Conservation (phyloP, 108 stramenopile genomes). For the Fistulifera pelliculosa region DNA sequence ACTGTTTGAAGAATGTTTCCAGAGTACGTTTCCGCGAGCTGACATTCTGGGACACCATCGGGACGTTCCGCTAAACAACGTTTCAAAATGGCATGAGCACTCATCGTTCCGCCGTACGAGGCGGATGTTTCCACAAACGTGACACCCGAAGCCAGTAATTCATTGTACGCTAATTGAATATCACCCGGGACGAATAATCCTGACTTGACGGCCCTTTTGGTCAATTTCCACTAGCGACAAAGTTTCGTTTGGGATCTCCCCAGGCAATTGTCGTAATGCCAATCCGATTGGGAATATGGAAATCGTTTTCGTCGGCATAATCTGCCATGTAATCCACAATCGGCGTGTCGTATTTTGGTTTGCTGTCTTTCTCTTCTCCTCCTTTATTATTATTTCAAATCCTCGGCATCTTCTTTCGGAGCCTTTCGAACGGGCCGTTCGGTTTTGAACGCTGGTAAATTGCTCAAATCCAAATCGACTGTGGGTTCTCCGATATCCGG, state of each 20-base stretch:
- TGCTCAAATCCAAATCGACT: slow-evolving; percentile 18
- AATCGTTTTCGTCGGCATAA: slow-evolving; percentile 72
- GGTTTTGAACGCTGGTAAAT: slow-evolving; percentile 35
- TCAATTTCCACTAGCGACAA: slow-evolving; percentile 42
- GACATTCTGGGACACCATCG: slow-evolving; percentile 7
- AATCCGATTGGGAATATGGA: slow-evolving; percentile 82
- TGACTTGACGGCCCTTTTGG: slow-evolving; percentile 48
- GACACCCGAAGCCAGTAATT: slow-evolving; percentile 49
- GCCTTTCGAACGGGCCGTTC: slow-evolving; percentile 20
- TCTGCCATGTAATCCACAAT: slow-evolving; percentile 58
- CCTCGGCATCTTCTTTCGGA: slow-evolving; percentile 21
- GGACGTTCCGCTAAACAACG: slow-evolving; percentile 29
- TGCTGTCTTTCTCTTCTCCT: slow-evolving; percentile 13
- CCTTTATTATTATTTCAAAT: background rate
- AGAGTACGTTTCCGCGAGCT: no score
- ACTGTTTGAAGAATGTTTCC: background rate
- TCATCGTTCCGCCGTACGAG: slow-evolving; percentile 37
- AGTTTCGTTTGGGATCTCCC: slow-evolving; percentile 54
- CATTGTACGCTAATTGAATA: slow-evolving; percentile 64
- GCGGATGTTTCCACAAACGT: slow-evolving; percentile 69
- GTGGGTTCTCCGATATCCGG: slow-evolving; percentile 1
- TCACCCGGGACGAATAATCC: slow-evolving; percentile 65
- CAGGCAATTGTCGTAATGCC: slow-evolving; percentile 60
- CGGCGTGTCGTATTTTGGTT: slow-evolving; percentile 12
- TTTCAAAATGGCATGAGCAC: slow-evolving; percentile 33